Evolutionary conservation across 495 filamentous ascomycete species (phyloP).

Genomic region (Collariella sp.): DNA sequence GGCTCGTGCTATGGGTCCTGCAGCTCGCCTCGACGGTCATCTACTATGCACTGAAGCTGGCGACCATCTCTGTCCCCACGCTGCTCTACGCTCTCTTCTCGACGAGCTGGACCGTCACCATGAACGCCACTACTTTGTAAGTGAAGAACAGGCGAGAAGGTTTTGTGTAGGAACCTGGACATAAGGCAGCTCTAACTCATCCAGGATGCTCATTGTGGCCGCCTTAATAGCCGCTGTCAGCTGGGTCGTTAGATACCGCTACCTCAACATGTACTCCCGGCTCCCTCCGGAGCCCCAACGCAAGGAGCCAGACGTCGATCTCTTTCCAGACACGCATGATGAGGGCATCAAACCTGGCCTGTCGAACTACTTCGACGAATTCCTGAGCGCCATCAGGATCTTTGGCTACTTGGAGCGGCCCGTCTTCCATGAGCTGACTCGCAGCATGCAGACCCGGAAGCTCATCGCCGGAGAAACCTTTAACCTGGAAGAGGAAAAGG

Average conservation of each 20-base stretch:
- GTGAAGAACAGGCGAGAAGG: conserved; percentile 7
- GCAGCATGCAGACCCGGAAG: conserved; percentile 96
- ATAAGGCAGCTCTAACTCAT: background rate
- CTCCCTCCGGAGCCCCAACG: conserved; percentile 90
- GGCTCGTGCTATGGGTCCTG: conserved; percentile 45
- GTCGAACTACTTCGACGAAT: conserved; percentile 93
- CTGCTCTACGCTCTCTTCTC: conserved; percentile 90
- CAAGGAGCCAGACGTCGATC: conserved; percentile 88
- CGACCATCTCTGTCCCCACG: conserved; percentile 80
- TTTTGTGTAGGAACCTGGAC: background rate
- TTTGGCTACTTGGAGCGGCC: conserved; percentile 95
- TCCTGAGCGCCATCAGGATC: conserved; percentile 97
- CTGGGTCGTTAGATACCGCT: conserved; percentile 91
- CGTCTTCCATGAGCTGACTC: conserved; percentile 93
- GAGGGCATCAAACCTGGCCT: conserved; percentile 84
- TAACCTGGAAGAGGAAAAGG: conserved; percentile 92
- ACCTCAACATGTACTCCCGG: conserved; percentile 89
- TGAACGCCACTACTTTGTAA: conserved; percentile 95
- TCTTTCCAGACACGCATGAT: conserved; percentile 88
- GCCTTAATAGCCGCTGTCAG: conserved; percentile 70
- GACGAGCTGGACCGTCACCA: conserved; percentile 90
- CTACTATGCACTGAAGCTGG: conserved; percentile 76
- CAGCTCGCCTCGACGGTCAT: conserved; percentile 63
- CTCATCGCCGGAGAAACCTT: conserved; percentile 92
- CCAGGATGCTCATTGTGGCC: conserved; percentile 66